Evolutionary conservation across 257 asterid genomes (phyloP).

Genomic region (Lycium ferocissimum): DNA sequence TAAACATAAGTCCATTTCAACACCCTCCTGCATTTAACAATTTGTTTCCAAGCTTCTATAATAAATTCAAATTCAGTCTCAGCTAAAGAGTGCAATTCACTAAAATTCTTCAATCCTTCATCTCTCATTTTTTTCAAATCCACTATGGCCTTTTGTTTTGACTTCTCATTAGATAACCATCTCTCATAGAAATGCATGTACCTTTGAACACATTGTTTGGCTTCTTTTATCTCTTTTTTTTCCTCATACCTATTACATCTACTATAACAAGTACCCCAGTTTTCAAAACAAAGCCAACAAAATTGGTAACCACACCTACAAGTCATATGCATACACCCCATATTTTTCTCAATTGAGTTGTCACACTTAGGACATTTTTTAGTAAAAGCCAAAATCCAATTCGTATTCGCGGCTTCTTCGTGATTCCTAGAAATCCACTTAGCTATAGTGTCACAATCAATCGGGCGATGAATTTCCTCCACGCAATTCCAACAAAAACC

Average conservation of each 20-base stretch:
- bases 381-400: constrained; percentile 26
- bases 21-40: constrained; percentile 57
- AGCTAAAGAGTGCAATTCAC: not conserved
- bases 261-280: constrained; percentile 9
- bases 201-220: not conserved
- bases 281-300: constrained; percentile 36
- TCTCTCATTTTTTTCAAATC: constrained; percentile 24
- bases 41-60: constrained; percentile 54
- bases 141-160: constrained; percentile 32
- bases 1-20: constrained; percentile 56
- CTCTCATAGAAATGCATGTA: constrained; percentile 32
- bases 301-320: constrained; percentile 24
- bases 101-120: constrained; percentile 21
- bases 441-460: constrained; percentile 22
- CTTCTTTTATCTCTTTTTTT: not conserved
- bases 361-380: constrained; percentile 34
- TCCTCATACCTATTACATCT: constrained; percentile 16
- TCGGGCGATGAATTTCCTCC: constrained; percentile 36
- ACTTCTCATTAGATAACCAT: constrained; percentile 18
- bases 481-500: constrained; percentile 36
- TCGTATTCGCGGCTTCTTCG: constrained; percentile 21
- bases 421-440: constrained; percentile 4
- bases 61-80: constrained; percentile 23
- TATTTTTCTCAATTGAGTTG: constrained; percentile 23
- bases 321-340: constrained; percentile 39